Percentiles rank a stretch among this genome's conserved stretches.
phyloP scores from a whole-genome alignment of 352 stramenopile species.

The Phytopythium ostracodes region DNA sequence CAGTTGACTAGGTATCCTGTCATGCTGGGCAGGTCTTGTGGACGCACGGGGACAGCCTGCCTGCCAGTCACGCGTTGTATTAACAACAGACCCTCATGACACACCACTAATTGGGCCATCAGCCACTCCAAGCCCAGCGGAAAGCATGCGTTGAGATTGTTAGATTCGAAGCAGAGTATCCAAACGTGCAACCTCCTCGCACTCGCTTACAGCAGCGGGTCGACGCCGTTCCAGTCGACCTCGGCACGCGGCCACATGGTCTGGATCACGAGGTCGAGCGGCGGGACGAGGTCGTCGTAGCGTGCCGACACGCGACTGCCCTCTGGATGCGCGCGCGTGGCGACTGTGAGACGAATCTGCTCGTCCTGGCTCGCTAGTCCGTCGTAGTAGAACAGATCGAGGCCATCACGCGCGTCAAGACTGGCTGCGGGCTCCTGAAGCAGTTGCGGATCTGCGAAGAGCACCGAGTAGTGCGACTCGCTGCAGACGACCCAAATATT shows the following conservation, averaged over 20 bases:
- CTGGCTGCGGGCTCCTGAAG: constrained; percentile 20
- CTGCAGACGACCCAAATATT: constrained; percentile 91
- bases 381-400: constrained; percentile 90
- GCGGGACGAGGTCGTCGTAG: constrained; percentile 71
- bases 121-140: no score
- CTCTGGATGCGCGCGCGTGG: constrained; percentile 22
- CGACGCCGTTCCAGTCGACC: constrained; percentile 86
- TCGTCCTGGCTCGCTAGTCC: constrained; percentile 87
- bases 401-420: constrained; percentile 20
- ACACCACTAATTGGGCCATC: no score
- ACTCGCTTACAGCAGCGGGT: constrained; percentile 72
- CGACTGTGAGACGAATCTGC: constrained; percentile 63
- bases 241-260: constrained; percentile 80
- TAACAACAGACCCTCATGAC: no score
- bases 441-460: constrained; percentile 46
- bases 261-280: constrained; percentile 87
- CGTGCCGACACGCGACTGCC: constrained; percentile 20
- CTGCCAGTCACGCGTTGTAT: no score
- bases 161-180: no score
- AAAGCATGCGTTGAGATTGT: no score
- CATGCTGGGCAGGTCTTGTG: not conserved
- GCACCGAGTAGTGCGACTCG: constrained; percentile 90
- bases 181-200: no score
- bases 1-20: not conserved
- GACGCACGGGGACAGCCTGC: no score